phyloP scores from a whole-genome alignment of 208 protist species.

The Plasmodiophora brassicae region DNA sequence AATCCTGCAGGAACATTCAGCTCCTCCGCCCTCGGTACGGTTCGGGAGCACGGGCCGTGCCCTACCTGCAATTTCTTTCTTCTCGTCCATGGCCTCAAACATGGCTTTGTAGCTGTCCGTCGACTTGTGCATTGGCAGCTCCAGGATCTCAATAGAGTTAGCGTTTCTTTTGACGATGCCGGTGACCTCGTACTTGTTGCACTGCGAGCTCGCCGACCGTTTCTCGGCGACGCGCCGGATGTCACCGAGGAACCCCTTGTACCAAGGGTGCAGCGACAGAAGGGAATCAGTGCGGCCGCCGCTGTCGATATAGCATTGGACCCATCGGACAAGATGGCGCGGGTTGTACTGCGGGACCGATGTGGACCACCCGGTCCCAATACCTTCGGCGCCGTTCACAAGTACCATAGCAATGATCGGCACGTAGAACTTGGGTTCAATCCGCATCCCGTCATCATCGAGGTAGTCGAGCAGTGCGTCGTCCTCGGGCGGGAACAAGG shows the following conservation, averaged over 20 bases:
- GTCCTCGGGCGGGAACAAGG: slow-evolving; percentile 91
- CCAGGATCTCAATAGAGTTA: not conserved
- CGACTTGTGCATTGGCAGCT: not conserved
- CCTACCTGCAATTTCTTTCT: not conserved
- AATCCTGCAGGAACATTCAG: too few relatives aligned
- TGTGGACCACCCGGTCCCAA: slow-evolving; percentile 88
- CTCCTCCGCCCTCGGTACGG: too few relatives aligned
- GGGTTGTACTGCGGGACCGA: slow-evolving; percentile 97
- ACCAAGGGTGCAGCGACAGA: slow-evolving; percentile 87
- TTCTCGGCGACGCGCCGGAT: slow-evolving; percentile 31
- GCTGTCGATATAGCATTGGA: slow-evolving; percentile 72
- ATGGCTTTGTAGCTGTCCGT: not conserved
- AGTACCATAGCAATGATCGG: slow-evolving; percentile 98
- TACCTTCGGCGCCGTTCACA: slow-evolving; percentile 97
- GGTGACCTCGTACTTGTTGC: not conserved
- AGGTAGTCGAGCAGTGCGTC: slow-evolving; percentile 93
- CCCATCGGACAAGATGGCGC: slow-evolving; percentile 80
- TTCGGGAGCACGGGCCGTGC: too few relatives aligned
- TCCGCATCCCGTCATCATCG: slow-evolving; percentile 95
- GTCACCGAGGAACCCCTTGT: slow-evolving; percentile 81
- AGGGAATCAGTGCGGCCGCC: slow-evolving; percentile 34
- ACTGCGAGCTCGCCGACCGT: not conserved
- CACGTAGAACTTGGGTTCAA: slow-evolving; percentile 98
- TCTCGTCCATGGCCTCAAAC: slow-evolving; percentile 6
- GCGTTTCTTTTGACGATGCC: not conserved